These are phyloP conservation scores for Diplosphaera chodatii DNA, from an alignment of 139 green algal species.

Conservation along the genomic window DNA sequence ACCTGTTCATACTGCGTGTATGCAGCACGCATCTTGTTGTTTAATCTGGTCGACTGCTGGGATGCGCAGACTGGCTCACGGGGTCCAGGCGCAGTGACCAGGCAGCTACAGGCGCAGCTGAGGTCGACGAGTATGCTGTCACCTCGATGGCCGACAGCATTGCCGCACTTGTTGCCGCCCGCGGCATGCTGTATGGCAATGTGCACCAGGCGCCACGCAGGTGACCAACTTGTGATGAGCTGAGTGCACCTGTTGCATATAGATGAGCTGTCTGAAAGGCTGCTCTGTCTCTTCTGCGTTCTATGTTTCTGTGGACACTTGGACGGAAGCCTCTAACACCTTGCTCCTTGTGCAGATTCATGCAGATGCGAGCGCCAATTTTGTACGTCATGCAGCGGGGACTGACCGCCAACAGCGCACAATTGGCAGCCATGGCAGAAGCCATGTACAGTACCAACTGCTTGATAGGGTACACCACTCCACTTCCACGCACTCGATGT, in stretches of 20 bases:
- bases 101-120: not conserved
- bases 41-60: too few relatives aligned
- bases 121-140: constrained; percentile 17
- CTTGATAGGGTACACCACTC: not conserved
- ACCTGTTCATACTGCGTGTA: too few relatives aligned
- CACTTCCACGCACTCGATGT: not conserved
- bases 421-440: constrained; percentile 12
- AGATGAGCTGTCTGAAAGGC: too few relatives aligned
- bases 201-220: constrained; percentile 34
- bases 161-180: constrained; percentile 32
- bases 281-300: too few relatives aligned
- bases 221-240: not conserved
- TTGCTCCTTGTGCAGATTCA: constrained; percentile 25
- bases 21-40: too few relatives aligned
- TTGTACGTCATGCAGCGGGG: constrained; percentile 9
- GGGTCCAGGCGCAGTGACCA: not conserved
- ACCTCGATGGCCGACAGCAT: constrained; percentile 19
- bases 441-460: not conserved
- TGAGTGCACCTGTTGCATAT: too few relatives aligned
- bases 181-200: constrained; percentile 51
- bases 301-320: too few relatives aligned
- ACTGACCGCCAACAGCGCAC: constrained; percentile 10
- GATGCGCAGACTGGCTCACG: not conserved
- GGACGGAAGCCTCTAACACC: too few relatives aligned
- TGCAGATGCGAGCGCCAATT: constrained; percentile 23